Evolutionary conservation across 805 yeast genomes (phyloP), one percentile per base, ranked within the genome.

Genomic region (Candida alai): DNA sequence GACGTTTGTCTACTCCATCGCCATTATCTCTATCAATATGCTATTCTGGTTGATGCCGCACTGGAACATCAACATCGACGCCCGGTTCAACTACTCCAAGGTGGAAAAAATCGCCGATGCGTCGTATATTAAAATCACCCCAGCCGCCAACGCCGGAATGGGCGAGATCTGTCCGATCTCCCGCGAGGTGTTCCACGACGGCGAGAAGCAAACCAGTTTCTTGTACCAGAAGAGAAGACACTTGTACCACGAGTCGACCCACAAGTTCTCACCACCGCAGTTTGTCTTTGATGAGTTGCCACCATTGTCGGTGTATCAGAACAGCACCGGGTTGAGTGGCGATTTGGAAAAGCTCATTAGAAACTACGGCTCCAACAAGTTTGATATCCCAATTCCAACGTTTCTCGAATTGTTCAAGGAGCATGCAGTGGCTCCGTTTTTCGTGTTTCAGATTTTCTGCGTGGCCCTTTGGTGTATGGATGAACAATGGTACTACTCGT

Each of bases 391-490:
- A 19, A 74, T 93, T 36, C 98, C 98, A 32, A 76, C 96, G 0
- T 90, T 93, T 49, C 43, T 74, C 37, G 97, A 90, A 59, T 70
- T 93, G 50, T 93, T 93, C 69, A 82, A 86, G 54, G 97, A 93
- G 62, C 98, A 93, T 57, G 97, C 97, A 8, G 89, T 93, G 24
- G 97, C 98, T 10, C 98, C 98, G 9, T 86, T 93, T 58, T 93
- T 93, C 50, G 96, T 93, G 17, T 93, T 93, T 69, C 98, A 93
- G 67, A 72, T 93, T 37, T 93, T 93, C 58, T 89, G 97, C 55
- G 94, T 90, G 39, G 95, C 90, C 4, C 69, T 93, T 42, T 93
- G 97, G 97, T 74, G 86, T 53, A 76, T 93, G 76, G 97, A 93
- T 62, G 97, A 90, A 48, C 82, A 84, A 67, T 93, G 97, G 97